Evolutionary conservation across 345 rosid species (phyloP).

Genomic region (Adansonia digitata): DNA sequence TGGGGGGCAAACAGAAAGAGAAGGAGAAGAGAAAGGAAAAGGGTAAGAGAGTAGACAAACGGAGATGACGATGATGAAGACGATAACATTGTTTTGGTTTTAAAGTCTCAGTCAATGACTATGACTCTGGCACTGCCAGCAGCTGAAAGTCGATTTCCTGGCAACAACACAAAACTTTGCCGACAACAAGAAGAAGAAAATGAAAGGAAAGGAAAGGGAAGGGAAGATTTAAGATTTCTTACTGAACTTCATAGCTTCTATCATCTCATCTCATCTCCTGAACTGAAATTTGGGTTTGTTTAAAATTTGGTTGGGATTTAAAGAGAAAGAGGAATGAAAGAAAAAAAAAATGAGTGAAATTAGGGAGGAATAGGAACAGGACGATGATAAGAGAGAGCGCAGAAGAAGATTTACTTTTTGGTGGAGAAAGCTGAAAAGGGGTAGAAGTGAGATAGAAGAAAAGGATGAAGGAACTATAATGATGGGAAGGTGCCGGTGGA

Average conservation of each 20-base stretch:
- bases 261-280: no score
- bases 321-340: no score
- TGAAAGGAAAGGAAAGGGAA: background rate
- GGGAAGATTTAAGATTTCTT: no score
- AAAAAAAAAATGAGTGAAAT: no score
- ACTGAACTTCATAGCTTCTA: background rate
- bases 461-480: background rate
- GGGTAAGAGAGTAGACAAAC: constrained; percentile 36
- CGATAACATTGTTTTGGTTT: constrained; percentile 32
- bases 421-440: background rate
- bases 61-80: constrained; percentile 48
- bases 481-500: no score
- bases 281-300: no score
- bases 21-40: constrained; percentile 52
- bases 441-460: background rate
- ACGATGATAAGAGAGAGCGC: no score
- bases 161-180: no score
- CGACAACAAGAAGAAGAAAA: background rate
- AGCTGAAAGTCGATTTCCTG: no score
- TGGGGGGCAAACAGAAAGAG: constrained; percentile 40
- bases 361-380: no score
- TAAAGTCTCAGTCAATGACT: background rate
- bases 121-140: background rate
- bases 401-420: no score
- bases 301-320: no score